Conservation (phyloP, 768 basidiomycete species). For the Lenzites betulinus region DNA sequence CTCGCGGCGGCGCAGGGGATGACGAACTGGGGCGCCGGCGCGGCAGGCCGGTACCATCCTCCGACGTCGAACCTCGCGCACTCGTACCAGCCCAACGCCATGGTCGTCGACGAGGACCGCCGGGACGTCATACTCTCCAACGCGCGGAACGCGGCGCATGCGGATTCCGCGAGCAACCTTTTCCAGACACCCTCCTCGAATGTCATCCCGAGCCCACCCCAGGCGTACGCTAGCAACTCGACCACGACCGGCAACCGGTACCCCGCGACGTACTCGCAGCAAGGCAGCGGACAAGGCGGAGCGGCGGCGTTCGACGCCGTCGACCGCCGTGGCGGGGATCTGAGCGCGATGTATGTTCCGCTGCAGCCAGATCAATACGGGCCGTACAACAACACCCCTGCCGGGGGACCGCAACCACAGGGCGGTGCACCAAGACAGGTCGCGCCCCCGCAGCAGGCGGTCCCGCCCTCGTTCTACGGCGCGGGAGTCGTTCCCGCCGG, state of each 20-base stretch:
- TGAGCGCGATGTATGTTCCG: conserved; percentile 73
- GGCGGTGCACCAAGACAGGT: conserved; percentile 44
- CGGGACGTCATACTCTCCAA: conserved; percentile 83
- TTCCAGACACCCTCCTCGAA: conserved; percentile 44
- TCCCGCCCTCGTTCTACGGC: conserved; percentile 71
- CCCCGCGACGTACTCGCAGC: conserved; percentile 52
- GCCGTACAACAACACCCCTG: conserved; percentile 46
- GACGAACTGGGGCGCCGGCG: conserved; percentile 48
- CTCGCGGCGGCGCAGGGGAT: conserved; percentile 66
- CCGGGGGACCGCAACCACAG: conserved; percentile 29
- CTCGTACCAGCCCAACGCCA: conserved; percentile 58
- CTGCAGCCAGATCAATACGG: conserved; percentile 83
- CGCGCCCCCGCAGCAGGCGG: conserved; percentile 51
- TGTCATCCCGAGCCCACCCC: conserved; percentile 75
- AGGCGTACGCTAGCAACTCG: conserved; percentile 60
- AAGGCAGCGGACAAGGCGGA: conserved; percentile 33
- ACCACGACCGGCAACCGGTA: conserved; percentile 63
- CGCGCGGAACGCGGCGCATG: conserved; percentile 63
- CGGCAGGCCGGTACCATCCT: conserved; percentile 53
- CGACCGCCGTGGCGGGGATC: conserved; percentile 62
- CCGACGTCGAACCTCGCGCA: conserved; percentile 67
- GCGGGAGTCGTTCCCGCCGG: conserved; percentile 57
- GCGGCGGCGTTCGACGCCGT: conserved; percentile 55
- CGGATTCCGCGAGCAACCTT: conserved; percentile 43
- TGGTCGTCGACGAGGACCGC: conserved; percentile 70